Evolutionary conservation across 352 stramenopile species (phyloP).

Genomic region (Plasmopara muralis): DNA sequence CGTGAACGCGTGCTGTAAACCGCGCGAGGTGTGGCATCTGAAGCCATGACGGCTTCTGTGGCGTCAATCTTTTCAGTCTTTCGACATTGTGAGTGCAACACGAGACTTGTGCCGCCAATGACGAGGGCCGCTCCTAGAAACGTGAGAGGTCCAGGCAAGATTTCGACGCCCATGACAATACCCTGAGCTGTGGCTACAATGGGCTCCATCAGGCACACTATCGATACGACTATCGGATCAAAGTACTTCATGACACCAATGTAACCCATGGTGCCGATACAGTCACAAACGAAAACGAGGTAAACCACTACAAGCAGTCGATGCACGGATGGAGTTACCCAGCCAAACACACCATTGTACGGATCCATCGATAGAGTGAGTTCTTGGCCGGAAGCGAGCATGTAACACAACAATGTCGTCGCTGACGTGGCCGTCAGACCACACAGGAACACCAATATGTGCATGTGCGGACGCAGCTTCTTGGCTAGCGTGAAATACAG

Average conservation of each 20-base stretch:
- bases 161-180: constrained; percentile 62
- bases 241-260: constrained; percentile 92
- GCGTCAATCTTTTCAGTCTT: constrained; percentile 82
- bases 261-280: constrained; percentile 86
- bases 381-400: constrained; percentile 50
- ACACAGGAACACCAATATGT: constrained; percentile 65
- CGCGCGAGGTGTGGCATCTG: constrained; percentile 48
- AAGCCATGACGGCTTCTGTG: constrained; percentile 57
- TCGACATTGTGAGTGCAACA: constrained; percentile 65
- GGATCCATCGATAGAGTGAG: constrained; percentile 52
- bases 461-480: constrained; percentile 63
- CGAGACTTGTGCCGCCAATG: constrained; percentile 68
- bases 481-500: constrained; percentile 78
- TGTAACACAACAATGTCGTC: constrained; percentile 48
- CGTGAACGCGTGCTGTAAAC: constrained; percentile 59
- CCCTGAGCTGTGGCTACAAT: constrained; percentile 78
- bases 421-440: constrained; percentile 50
- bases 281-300: constrained; percentile 83
- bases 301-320: constrained; percentile 72
- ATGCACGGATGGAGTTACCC: constrained; percentile 47
- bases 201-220: constrained; percentile 84
- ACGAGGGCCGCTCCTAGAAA: constrained; percentile 71
- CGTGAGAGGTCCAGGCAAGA: constrained; percentile 59
- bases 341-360: constrained; percentile 78
- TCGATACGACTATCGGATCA: constrained; percentile 84